These are phyloP conservation scores for Flueggea neowawraea DNA, from an alignment of 441 rosid species.

Conservation along the genomic window DNA sequence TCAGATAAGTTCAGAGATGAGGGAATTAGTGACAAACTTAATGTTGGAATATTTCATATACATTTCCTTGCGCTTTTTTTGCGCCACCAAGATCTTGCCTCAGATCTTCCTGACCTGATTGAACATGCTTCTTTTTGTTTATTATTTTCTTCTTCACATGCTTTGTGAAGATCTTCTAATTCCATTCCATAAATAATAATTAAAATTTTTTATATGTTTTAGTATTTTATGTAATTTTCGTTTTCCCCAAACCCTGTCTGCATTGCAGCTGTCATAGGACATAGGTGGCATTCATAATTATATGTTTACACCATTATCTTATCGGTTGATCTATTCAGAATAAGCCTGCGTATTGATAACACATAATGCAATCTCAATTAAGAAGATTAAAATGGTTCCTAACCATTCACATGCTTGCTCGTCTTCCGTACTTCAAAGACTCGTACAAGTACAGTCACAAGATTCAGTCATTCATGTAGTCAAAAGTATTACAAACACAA, in stretches of 20 bases:
- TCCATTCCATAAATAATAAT: neutral
- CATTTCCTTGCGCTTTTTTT: slow-evolving; percentile 21
- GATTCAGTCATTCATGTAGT: no score
- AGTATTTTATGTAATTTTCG: slow-evolving; percentile 14
- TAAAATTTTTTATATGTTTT: neutral
- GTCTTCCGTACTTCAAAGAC: no score
- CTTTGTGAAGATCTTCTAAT: slow-evolving; percentile 22
- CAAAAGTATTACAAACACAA: no score
- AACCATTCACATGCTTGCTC: no score
- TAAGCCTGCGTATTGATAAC: no score
- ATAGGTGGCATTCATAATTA: slow-evolving; percentile 50
- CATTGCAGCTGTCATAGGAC: slow-evolving; percentile 49
- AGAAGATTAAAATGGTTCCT: no score
- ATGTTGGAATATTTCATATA: slow-evolving; percentile 32
- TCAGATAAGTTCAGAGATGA: slow-evolving; percentile 20
- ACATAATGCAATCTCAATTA: no score
- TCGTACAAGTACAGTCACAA: no score
- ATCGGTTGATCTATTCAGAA: slow-evolving; percentile 11
- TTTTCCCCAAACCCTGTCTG: slow-evolving; percentile 39
- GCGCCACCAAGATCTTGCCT: slow-evolving; percentile 34
- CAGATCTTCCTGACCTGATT: slow-evolving; percentile 48
- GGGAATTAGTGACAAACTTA: slow-evolving; percentile 27
- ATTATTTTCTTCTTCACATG: slow-evolving; percentile 22
- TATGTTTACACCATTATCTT: slow-evolving; percentile 22
- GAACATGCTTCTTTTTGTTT: slow-evolving; percentile 37